Base-by-base conservation (phyloP, 148 eudicot species). In the Agrostemma githago region DNA sequence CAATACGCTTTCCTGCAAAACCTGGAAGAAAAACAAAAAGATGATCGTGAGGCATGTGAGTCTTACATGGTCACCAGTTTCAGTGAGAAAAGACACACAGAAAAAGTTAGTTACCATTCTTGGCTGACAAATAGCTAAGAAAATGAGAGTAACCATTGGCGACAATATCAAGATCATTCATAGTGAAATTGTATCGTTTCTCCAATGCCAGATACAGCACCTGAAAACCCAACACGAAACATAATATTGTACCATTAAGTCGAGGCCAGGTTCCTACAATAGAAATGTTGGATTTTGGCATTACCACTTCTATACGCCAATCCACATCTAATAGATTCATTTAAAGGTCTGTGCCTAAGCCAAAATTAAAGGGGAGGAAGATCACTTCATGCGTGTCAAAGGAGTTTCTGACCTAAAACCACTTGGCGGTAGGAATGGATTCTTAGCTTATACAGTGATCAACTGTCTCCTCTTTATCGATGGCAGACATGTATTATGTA, bases 101-200 rank as follows among this genome's bases (percentile, higher is more conserved):
- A 12, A 68, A 63, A 21, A 37, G 74, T 70, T 7, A 7, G 16
- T 59, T 77, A 84, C 79, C 85, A 2, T 84, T 84, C 6, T 74
- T 83, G 44, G 61, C 80, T 53, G 62, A 82, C 72, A 92, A 46
- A 77, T 84, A 89, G 67, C 85, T 87, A 57, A 80, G 86, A 79
- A 92, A 92, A 78, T 80, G 88, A 51, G 90, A 88, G 72, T 92
- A 92, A 15, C 96, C 93, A 80, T 90, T 92, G 14, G 97, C 97
- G 68, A 92, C 88, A 70, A 92, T 80, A 70, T 88, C 87, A 56
- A 92, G 91, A 79, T 92, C 96, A 64, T 84, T 72, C 60, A 92
- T 79, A 73, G 77, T 82, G 83, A 92, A 92, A 83, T 92, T 92
- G 82, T 87, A 92, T 46, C 97, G 96, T 76, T 90, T 92, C 86